Base-by-base conservation (phyloP, 2,329 filamentous ascomycete species). In the Fusarium napiforme region DNA sequence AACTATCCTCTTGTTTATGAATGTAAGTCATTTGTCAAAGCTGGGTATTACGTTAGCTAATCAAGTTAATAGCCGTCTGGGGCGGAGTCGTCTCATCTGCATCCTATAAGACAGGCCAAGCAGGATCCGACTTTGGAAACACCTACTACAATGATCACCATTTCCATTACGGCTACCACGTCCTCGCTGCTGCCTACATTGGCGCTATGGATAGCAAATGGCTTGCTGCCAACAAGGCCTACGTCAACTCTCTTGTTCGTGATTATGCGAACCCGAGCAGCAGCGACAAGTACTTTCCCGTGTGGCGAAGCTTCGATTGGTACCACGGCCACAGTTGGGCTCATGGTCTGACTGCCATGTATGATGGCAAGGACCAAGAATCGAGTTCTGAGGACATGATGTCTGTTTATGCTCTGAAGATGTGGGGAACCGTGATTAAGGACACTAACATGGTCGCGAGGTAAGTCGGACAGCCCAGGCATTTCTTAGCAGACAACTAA, bases 281-380 rank as follows among this genome's bases (percentile, higher is more conserved):
- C 6, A 80, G 87, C 23, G 95, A 97, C 79, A 85, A 87, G 34
- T 90, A 90, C 76, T 98, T 97, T 81, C 95, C 96, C 0, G 91
- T 94, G 75, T 95, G 89, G 69, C 90, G 96, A 55, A 90, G 87
- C 64, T 98, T 98, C 79, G 96, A 98, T 82, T 98, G 94, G 94
- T 98, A 92, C 81, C 91, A 97, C 78, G 96, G 96, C 4, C 96
- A 98, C 85, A 95, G 92, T 66, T 98, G 96, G 94, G 96, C 96
- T 5, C 94, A 94, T 62, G 93, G 93, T 2, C 83, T 96, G 9
- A 93, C 90, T 77, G 89, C 93, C 70, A 87, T 88, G 42, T 85
- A 84, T 62, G 93, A 96, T 80, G 93, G 93, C 69, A 95, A 95
- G 84, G 85, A 96, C 80, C 89, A 95, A 83, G 96, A 98, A 81